Conservation (phyloP, 2,329 filamentous ascomycete species). For the Microdochium bolleyi region DNA sequence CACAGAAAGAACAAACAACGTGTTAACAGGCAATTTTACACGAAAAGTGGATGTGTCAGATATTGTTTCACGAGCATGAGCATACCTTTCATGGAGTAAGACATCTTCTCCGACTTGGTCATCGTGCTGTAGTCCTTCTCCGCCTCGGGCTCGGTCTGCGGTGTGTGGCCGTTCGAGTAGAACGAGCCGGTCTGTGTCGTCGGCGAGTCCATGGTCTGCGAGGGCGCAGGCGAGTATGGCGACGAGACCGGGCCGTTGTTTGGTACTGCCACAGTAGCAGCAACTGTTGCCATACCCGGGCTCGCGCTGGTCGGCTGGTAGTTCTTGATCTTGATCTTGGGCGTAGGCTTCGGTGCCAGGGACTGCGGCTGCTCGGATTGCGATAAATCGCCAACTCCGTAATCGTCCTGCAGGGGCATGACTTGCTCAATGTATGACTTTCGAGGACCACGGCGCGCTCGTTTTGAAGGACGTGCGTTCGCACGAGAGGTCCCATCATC, state of each 20-base stretch:
- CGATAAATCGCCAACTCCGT: neutral
- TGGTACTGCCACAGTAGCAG: constrained; percentile 2
- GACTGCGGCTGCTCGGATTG: constrained; percentile 1
- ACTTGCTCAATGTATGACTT: constrained; percentile 13
- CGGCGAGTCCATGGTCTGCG: constrained; percentile 6
- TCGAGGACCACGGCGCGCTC: constrained; percentile 16
- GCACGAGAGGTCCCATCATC: constrained; percentile 21
- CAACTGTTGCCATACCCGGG: neutral
- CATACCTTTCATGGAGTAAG: constrained; percentile 56
- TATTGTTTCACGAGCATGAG: constrained; percentile 1
- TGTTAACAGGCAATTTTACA: constrained; percentile 1
- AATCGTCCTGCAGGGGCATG: constrained; percentile 3
- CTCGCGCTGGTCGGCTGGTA: constrained; percentile 9
- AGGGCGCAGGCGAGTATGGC: constrained; percentile 2
- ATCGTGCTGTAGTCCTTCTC: constrained; percentile 51
- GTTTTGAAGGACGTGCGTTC: constrained; percentile 17
- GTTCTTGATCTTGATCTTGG: constrained; percentile 26
- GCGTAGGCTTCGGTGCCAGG: constrained; percentile 10
- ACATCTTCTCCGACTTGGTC: constrained; percentile 61
- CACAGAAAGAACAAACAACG: neutral
- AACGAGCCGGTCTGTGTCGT: constrained; percentile 1
- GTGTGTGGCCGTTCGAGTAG: constrained; percentile 4
- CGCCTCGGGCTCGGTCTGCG: constrained; percentile 16
- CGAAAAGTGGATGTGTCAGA: neutral
- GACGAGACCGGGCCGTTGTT: constrained; percentile 11